Evolutionary conservation across 2,329 filamentous ascomycete genomes (phyloP).

Genomic region (Aureobasidium leucospermi): DNA sequence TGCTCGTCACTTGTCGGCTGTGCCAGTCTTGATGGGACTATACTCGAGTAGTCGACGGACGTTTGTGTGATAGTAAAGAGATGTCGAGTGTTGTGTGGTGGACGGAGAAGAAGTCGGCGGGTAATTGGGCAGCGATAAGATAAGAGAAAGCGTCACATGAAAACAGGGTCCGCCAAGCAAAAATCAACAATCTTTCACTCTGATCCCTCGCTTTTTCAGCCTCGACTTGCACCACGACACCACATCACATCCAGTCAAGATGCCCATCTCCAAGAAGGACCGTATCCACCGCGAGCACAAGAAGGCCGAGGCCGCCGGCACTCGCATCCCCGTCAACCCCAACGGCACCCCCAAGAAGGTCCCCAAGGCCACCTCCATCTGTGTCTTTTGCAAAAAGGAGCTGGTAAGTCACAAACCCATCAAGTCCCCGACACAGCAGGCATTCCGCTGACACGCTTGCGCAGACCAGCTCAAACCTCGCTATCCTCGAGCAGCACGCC

Average conservation of each 20-base stretch:
- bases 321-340: slow-evolving; percentile 46
- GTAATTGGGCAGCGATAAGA: background rate
- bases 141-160: background rate
- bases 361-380: slow-evolving; percentile 44
- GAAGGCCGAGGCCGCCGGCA: slow-evolving; percentile 48
- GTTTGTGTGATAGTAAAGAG: too few species aligned
- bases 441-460: background rate
- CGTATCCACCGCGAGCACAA: slow-evolving; percentile 50
- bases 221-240: background rate
- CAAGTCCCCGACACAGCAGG: background rate
- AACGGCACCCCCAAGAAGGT: slow-evolving; percentile 51
- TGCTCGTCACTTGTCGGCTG: too few species aligned
- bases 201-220: background rate
- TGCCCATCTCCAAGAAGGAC: slow-evolving; percentile 46
- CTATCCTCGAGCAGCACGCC: slow-evolving; percentile 48
- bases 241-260: slow-evolving; percentile 19
- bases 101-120: background rate
- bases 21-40: too few species aligned
- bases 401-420: slow-evolving; percentile 13
- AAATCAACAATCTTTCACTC: slow-evolving; percentile 1
- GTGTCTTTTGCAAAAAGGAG: slow-evolving; percentile 24
- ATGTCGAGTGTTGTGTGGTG: too few species aligned
- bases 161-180: slow-evolving; percentile 9
- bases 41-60: too few species aligned
- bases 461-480: slow-evolving; percentile 42